phyloP scores from a whole-genome alignment of 208 protist genomes.

The Acanthamoeba triangularis region DNA sequence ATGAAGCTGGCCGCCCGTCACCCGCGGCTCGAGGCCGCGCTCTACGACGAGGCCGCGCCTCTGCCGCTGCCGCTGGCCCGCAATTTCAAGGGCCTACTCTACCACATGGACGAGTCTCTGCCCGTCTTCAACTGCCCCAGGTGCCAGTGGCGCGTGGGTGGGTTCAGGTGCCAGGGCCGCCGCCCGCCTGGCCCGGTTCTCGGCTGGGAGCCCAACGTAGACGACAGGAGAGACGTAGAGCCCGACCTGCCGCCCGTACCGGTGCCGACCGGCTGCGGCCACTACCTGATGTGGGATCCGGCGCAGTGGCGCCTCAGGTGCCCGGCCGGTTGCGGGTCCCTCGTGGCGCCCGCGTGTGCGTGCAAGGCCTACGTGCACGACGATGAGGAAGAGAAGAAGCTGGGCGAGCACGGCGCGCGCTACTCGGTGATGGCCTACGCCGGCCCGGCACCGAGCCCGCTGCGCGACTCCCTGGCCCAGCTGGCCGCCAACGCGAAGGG shows the following conservation, averaged over 20 bases:
- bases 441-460: background rate
- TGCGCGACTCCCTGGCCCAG: background rate
- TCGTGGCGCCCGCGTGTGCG: background rate
- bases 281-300: background rate
- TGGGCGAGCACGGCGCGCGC: background rate
- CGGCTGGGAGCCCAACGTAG: background rate
- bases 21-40: background rate
- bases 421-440: background rate
- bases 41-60: background rate
- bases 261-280: background rate
- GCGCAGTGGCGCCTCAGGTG: background rate
- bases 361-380: background rate
- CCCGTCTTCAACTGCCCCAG: background rate
- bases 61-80: background rate
- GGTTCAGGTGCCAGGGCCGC: slow-evolving; percentile 29
- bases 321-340: background rate
- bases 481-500: background rate
- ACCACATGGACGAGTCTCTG: background rate
- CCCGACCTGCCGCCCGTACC: background rate
- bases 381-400: background rate
- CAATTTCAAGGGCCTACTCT: slow-evolving; percentile 27
- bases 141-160: slow-evolving; percentile 15
- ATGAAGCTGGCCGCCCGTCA: background rate
- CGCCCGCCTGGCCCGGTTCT: background rate
- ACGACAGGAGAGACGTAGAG: background rate